These are phyloP conservation scores for Hypoxylon intermedium DNA, from an alignment of 495 filamentous ascomycete genomes.

Conservation along the genomic window DNA sequence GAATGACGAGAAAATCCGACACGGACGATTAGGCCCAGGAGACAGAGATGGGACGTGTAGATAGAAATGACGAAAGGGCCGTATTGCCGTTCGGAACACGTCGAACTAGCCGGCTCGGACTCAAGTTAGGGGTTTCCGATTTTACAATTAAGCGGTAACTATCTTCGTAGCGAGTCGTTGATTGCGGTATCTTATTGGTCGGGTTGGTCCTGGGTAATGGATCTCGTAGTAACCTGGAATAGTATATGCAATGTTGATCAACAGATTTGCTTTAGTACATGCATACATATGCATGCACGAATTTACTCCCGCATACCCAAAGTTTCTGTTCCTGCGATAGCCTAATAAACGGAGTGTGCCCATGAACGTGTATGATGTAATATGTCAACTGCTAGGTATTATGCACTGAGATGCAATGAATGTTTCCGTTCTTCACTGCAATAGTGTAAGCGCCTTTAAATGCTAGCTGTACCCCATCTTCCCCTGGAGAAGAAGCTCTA, in stretches of 20 bases:
- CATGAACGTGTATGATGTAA: background rate
- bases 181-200: too few relatives aligned
- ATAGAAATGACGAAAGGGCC: constrained; percentile 30
- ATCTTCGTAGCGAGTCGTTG: too few relatives aligned
- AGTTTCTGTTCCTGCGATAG: background rate
- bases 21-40: constrained; percentile 11
- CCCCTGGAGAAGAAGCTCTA: constrained; percentile 10
- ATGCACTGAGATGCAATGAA: too few relatives aligned
- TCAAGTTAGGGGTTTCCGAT: constrained; percentile 11
- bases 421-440: too few relatives aligned
- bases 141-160: background rate
- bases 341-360: background rate
- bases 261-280: background rate
- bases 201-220: too few relatives aligned
- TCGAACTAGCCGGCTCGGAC: constrained; percentile 17
- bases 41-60: too few relatives aligned
- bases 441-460: too few relatives aligned
- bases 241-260: too few relatives aligned
- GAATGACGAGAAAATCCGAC: constrained; percentile 17
- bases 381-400: too few relatives aligned
- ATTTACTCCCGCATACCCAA: background rate
- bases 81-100: constrained; percentile 16
- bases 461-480: too few relatives aligned
- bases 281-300: background rate
- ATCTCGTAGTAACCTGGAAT: too few relatives aligned